These are phyloP conservation scores for Backusella circina DNA, from an alignment of 192 early-diverging fungal genomes.

Conservation along the genomic window DNA sequence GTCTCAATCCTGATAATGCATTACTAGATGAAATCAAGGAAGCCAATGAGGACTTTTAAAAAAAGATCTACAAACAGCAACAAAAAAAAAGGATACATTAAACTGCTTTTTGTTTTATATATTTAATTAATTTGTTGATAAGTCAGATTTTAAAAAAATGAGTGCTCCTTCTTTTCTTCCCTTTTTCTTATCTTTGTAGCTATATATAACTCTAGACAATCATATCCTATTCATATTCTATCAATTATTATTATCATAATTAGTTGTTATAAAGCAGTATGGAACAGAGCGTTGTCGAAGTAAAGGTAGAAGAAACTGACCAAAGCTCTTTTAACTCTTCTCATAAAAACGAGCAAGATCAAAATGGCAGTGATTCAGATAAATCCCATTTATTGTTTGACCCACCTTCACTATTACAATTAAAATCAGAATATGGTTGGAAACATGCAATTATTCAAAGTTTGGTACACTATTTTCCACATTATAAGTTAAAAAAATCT, in stretches of 20 bases:
- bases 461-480: constrained; percentile 25
- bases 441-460: background rate
- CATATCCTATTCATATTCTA: no score
- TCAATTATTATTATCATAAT: background rate
- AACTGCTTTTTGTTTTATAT: background rate
- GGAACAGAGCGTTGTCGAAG: background rate
- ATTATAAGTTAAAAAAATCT: constrained; percentile 25
- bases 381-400: background rate
- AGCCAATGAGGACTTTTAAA: constrained; percentile 33
- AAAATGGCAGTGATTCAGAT: background rate
- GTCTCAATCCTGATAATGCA: constrained; percentile 60
- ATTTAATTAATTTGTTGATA: background rate
- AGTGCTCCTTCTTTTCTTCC: background rate
- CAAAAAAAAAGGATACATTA: background rate
- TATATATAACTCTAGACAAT: background rate
- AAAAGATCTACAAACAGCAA: background rate
- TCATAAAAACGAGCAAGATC: background rate
- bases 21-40: constrained; percentile 50
- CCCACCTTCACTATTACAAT: background rate
- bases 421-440: background rate
- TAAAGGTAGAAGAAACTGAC: background rate
- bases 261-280: background rate
- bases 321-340: background rate
- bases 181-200: background rate
- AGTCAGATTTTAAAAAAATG: no score